phyloP scores from a whole-genome alignment of 2,329 filamentous ascomycete genomes.

The Nakataea oryzae region DNA sequence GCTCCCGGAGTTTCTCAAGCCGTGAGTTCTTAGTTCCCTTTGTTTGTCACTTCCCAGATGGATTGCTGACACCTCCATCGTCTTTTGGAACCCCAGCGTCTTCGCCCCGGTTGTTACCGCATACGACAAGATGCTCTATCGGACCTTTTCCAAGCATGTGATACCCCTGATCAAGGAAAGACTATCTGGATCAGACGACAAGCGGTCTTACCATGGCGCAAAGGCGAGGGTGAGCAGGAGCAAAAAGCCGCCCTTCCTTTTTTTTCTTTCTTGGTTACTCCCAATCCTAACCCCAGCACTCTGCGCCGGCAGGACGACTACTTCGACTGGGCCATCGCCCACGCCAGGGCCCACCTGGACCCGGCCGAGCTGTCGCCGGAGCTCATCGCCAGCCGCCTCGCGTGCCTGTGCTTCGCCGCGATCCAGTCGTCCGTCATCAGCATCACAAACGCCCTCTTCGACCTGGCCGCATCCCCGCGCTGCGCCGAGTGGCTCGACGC shows the following conservation, averaged over 20 bases:
- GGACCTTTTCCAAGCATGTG: conserved; percentile 17
- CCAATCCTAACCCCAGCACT: neutral
- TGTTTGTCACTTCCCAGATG: neutral
- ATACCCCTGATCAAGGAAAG: conserved; percentile 22
- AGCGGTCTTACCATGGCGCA: conserved; percentile 9
- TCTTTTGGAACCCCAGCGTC: conserved; percentile 8
- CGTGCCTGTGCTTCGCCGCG: conserved; percentile 22
- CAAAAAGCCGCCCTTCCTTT: neutral
- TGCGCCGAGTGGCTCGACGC: conserved; percentile 13
- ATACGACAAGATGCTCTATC: conserved; percentile 20
- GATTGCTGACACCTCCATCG: neutral
- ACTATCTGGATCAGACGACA: conserved; percentile 14
- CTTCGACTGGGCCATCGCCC: conserved; percentile 26
- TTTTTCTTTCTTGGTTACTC: neutral
- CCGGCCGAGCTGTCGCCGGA: conserved; percentile 16
- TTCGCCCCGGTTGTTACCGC: conserved; percentile 17
- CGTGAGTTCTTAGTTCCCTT: conserved; percentile 11
- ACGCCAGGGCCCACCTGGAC: conserved; percentile 19
- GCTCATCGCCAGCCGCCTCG: conserved; percentile 21
- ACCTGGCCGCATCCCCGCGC: conserved; percentile 19
- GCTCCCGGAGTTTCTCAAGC: conserved; percentile 18
- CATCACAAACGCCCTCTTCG: conserved; percentile 24
- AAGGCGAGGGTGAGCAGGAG: conserved; percentile 10
- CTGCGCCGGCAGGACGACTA: conserved; percentile 23
- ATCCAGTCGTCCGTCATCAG: conserved; percentile 28